Base-by-base conservation (phyloP, 495 filamentous ascomycete genomes). In the Neurospora sublineolata region DNA sequence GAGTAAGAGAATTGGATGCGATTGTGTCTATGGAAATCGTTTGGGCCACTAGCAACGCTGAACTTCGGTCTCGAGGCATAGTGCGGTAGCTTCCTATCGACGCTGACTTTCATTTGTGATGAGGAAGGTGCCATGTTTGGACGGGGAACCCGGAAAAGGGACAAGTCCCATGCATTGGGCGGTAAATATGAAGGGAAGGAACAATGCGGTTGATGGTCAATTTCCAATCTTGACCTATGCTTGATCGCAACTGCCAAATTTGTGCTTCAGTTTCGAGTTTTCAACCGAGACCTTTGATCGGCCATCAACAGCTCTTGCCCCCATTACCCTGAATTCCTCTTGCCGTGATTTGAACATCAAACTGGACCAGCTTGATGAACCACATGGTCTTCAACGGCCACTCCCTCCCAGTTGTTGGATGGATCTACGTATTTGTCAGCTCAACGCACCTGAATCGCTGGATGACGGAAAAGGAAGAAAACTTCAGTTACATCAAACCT, bases 401-500 rank as follows among this genome's bases (percentile, higher is more conserved):
- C 41, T 44, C 41, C 8, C n/a, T 44, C 41, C 18, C 18, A n/a
- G 18, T 44, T 9, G 41, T 44, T 8, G 41, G 41, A 9, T 44
- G 41, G 41, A 44, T 44, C 18, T 44, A 18, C 4, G 41, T 10
- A 4, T 44, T 44, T n/a, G 41, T 44, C 18, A 44, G 41, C 41
- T n/a, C 41, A 44, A 44, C 40, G 6, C 5, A 7, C 40, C 1
- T 0, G 37, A 41, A 7, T 0, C 18, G 1, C 16, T 42, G 40
- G 36, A 37, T 8, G 39, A 16, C 14, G 2, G 6, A 7, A 16
- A 14, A 40, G 0, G 5, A 5, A 3, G 40, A 18, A 18, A 0
- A 8, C 1, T 14, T 18, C 16, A 41, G n/a, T n/a, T n/a, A n/a
- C 40, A 42, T 89, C 84, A 77, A 89, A 91, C 16, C 82, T 78